These are phyloP conservation scores for Sugiyamaella grinbergsii DNA, from an alignment of 1,139 yeast species.

Conservation along the genomic window DNA sequence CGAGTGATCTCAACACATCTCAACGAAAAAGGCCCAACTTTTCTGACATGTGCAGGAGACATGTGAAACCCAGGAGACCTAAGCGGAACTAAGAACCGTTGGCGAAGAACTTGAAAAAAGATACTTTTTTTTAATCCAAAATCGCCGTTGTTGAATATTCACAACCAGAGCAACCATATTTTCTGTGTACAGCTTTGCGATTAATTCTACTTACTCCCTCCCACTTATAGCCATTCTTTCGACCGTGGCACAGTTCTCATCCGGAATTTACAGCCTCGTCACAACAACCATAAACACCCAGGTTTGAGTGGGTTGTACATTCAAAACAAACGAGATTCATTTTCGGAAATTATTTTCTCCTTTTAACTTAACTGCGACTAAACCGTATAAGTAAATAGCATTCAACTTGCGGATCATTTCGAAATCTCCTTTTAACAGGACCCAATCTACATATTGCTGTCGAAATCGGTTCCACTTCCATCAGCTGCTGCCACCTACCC, in stretches of 20 bases:
- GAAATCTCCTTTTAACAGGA: too few species aligned
- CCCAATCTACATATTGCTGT: too few species aligned
- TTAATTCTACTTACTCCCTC: background rate
- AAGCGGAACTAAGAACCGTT: slow-evolving; percentile 4
- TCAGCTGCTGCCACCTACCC: too few species aligned
- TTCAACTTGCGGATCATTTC: too few species aligned
- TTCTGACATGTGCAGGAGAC: slow-evolving; percentile 15
- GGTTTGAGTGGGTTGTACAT: slow-evolving; percentile 1
- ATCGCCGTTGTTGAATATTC: too few species aligned
- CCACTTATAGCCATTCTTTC: background rate
- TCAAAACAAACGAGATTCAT: slow-evolving; percentile 2
- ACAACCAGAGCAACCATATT: too few species aligned
- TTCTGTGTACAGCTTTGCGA: background rate
- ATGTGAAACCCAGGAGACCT: slow-evolving; percentile 13
- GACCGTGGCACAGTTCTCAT: too few species aligned
- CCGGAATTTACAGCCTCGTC: slow-evolving; percentile 9
- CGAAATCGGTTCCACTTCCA: too few species aligned
- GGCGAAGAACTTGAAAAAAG: background rate
- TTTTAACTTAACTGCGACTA: too few species aligned
- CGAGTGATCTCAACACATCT: slow-evolving; percentile 12
- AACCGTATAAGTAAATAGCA: too few species aligned
- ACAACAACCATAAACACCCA: slow-evolving; percentile 1
- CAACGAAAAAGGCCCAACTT: slow-evolving; percentile 18
- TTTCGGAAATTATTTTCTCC: background rate
- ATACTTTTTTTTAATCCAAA: too few species aligned